Base-by-base conservation (phyloP, 83 land plant species). In the Diphasiastrum complanatum region DNA sequence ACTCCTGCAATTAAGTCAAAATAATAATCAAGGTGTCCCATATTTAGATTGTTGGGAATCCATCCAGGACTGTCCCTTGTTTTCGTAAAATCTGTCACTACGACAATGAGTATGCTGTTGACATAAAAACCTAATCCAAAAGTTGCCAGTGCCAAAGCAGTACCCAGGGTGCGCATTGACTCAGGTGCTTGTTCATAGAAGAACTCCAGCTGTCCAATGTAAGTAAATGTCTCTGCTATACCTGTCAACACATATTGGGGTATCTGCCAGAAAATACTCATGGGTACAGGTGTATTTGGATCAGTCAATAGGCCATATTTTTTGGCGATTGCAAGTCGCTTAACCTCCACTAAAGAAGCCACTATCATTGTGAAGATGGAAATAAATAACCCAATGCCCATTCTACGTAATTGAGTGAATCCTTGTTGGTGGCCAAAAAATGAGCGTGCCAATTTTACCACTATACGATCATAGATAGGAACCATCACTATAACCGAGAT, bases 161-260 rank as follows among this genome's bases (percentile, higher is more conserved):
- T 54, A 5, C 58, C 58, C 6, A 54, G 25, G 33, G 33, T 54
- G 25, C 58, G n/a, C 58, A 54, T 54, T 22, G 58, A 5, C 10
- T 54, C 58, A 28, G 58, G 58, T 54, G 33, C 58, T 28, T 54
- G 58, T 25, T 54, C 58, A 28, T 54, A 54, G 33, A 54, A 54
- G 33, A 54, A 54, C 33, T 54, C 58, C 6, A 54, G 58, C 58
- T 54, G 58, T n/a, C 58, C 58, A 6, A 54, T 28, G 33, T 23
- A 54, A 5, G 58, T 54, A 25, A 54, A 54, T 5, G 33, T 28
- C 58, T 54, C 58, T 10, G 58, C 58, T 6, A 54, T 54, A 14
- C 58, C 58, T 5, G 29, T 54, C 5, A 54, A 6, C n/a, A 28
- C n/a, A 28, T 26, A 54, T 33, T 54, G 58, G 16, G 58, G 58